Evolutionary conservation across 2,329 filamentous ascomycete species (phyloP).

Genomic region (Apiospora pterosperma): DNA sequence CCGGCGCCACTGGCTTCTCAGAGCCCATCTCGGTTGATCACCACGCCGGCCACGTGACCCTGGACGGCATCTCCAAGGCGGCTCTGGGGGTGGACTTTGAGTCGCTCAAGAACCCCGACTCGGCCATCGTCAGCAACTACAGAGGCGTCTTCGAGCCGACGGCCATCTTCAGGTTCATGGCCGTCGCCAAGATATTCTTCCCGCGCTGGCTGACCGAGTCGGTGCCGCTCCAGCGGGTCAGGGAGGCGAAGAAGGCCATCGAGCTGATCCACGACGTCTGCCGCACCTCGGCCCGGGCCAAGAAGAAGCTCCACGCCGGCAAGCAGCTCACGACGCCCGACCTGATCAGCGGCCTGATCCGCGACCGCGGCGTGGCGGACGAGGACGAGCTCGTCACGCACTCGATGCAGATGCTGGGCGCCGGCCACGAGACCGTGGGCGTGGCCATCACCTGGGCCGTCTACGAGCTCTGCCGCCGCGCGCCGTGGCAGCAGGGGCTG

Average conservation of each 20-base stretch:
- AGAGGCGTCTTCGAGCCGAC: conserved; percentile 12
- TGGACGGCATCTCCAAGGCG: conserved; percentile 12
- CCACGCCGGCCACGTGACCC: conserved; percentile 9
- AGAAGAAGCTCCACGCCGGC: conserved; percentile 9
- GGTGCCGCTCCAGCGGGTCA: conserved; percentile 2
- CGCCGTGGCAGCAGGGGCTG: conserved; percentile 10
- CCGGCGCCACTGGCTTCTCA: not conserved
- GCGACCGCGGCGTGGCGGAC: conserved; percentile 8
- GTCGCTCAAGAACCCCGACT: conserved; percentile 11
- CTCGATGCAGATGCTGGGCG: conserved; percentile 14
- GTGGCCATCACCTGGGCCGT: conserved; percentile 15
- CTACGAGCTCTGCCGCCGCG: conserved; percentile 13
- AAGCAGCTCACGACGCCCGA: conserved; percentile 9
- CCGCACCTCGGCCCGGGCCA: conserved; percentile 2
- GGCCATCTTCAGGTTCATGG: conserved; percentile 10
- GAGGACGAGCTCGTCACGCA: conserved; percentile 15
- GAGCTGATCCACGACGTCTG: conserved; percentile 5
- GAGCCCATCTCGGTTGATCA: conserved; percentile 11
- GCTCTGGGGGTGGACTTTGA: conserved; percentile 12
- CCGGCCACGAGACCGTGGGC: conserved; percentile 15
- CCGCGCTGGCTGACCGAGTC: conserved; percentile 3
- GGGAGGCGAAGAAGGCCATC: conserved; percentile 1
- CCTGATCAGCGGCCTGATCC: conserved; percentile 9
- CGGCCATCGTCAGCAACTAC: conserved; percentile 11
- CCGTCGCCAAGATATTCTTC: conserved; percentile 9